These are phyloP conservation scores for Pugionium cornutum DNA, from an alignment of 345 rosid genomes.

Conservation along the genomic window DNA sequence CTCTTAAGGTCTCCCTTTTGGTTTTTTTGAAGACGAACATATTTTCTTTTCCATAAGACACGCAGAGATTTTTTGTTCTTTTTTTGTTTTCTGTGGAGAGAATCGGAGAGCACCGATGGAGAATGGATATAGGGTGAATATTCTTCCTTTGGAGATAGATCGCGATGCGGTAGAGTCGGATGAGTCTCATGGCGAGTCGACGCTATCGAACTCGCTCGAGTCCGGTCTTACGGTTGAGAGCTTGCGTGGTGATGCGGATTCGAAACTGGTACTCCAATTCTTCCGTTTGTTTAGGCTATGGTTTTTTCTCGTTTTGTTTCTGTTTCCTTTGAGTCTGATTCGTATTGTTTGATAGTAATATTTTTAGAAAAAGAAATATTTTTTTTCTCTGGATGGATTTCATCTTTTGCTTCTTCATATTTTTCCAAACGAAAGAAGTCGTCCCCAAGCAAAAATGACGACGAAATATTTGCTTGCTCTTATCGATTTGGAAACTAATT, in stretches of 20 bases:
- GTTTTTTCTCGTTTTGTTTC: neutral
- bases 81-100: neutral
- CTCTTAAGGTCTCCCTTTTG: conserved; percentile 4
- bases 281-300: neutral
- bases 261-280: conserved; percentile 42
- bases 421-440: neutral
- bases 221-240: conserved; percentile 46
- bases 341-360: neutral
- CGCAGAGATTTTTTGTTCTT: neutral
- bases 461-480: conserved; percentile 6
- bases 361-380: neutral
- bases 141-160: conserved; percentile 40
- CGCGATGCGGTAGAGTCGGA: conserved; percentile 13
- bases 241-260: conserved; percentile 29
- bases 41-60: neutral
- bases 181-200: conserved; percentile 41
- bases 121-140: conserved; percentile 30
- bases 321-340: neutral
- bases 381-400: neutral
- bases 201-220: conserved; percentile 44
- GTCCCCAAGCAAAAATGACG: neutral
- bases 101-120: conserved; percentile 32
- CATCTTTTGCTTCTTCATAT: neutral
- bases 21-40: conserved; percentile 10
- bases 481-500: conserved; percentile 23